Conservation (phyloP, 495 filamentous ascomycete species). For the Tuber aestivum region DNA sequence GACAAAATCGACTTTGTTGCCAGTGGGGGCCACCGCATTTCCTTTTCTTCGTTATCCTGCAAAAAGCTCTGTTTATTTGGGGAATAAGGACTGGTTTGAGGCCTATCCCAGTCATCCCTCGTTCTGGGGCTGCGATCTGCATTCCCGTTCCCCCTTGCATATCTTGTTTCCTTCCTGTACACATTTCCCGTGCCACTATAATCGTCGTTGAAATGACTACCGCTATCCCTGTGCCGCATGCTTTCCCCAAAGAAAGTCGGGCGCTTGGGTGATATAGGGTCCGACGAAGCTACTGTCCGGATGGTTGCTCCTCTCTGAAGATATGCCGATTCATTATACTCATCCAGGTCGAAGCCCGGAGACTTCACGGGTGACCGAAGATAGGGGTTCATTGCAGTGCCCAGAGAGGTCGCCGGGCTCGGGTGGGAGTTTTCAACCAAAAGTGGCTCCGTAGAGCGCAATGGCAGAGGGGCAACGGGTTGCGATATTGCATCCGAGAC, state of each 20-base stretch:
- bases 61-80: slow-evolving; percentile 28
- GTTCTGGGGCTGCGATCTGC: slow-evolving; percentile 26
- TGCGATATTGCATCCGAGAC: slow-evolving; percentile 53
- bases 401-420: slow-evolving; percentile 83
- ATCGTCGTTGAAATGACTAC: slow-evolving; percentile 28
- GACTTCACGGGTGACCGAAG: slow-evolving; percentile 46
- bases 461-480: slow-evolving; percentile 47
- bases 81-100: slow-evolving; percentile 41
- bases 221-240: slow-evolving; percentile 30
- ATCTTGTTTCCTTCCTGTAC: slow-evolving; percentile 36
- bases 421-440: slow-evolving; percentile 45
- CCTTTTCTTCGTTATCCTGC: slow-evolving; percentile 33
- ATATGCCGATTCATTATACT: slow-evolving; percentile 33
- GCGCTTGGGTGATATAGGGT: slow-evolving; percentile 39
- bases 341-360: slow-evolving; percentile 24
- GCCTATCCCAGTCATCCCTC: slow-evolving; percentile 35
- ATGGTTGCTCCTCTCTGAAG: slow-evolving; percentile 36
- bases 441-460: slow-evolving; percentile 43
- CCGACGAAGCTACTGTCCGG: slow-evolving; percentile 40
- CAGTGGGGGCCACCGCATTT: slow-evolving; percentile 36
- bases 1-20: slow-evolving; percentile 24
- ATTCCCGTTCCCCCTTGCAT: slow-evolving; percentile 27
- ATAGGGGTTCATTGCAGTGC: slow-evolving; percentile 86
- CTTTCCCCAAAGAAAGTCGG: slow-evolving; percentile 42
- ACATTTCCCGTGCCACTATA: slow-evolving; percentile 28